Evolutionary conservation across 106 monocot genomes (phyloP), one percentile per base, ranked within the genome.

Genomic region (Alisma plantagoaquatica): DNA sequence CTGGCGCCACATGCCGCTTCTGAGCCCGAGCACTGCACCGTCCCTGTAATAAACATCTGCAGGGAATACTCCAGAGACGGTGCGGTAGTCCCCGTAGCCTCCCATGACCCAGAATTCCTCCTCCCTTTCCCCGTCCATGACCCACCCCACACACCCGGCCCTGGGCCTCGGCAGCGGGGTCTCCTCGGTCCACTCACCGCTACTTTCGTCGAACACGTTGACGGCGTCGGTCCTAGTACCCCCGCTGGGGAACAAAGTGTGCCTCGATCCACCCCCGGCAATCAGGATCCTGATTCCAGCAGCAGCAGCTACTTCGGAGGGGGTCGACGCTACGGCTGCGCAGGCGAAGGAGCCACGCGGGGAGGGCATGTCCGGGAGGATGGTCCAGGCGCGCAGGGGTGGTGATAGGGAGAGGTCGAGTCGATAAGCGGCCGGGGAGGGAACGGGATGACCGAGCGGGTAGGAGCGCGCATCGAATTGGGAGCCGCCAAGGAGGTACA

Each of bases 71-170:
- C 87, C 87, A 2, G 63, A 30, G 3, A 94, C 41, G 0, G 83
- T 61, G n/a, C 58, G 47, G 44, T 94, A 87, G 23, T 68, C 83
- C 4, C 80, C 77, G 18, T 87, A 93, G 9, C 81, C 85, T n/a
- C 93, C 93, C 79, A 84, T 77, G 33, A 94, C 93, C 87, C 93
- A 87, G 32, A 94, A 87, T 47, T 93, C 87, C 48, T 71, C 74
- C 51, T 75, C 80, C 31, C 54, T 59, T 55, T 48, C 65, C 43
- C 51, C 68, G 0, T 56, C 46, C 32, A 56, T 57, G 22, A 74
- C 27, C 62, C 83, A 84, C 27, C 93, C 87, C 10, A 70, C 60
- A 35, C 77, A 80, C 46, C 87, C 93, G 1, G 87, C 83, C 54
- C 87, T 53, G 27, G 57, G 30, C 43, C 66, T 48, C 19, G 74